Percentiles rank a stretch among this genome's conserved stretches.
Conservation (phyloP, 257 asterid genomes). For the Fraxinus excelsior region DNA sequence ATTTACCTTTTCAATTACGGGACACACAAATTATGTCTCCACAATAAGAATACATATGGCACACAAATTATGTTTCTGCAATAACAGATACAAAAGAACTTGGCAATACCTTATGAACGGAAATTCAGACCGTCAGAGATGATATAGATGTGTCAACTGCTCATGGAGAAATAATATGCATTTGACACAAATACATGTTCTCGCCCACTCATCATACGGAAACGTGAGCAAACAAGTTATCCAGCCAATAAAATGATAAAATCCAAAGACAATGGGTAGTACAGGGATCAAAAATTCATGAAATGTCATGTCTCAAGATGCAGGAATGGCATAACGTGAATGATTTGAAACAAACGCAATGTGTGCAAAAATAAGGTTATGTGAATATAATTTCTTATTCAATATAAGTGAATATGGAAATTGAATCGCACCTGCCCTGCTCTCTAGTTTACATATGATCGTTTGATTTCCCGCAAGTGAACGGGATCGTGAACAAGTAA, state of each 20-base stretch:
- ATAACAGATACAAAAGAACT: background rate
- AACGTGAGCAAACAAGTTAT: background rate
- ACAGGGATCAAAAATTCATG: background rate
- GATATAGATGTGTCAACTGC: background rate
- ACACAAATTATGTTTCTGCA: background rate
- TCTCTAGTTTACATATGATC: too few relatives aligned
- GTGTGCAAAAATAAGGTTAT: background rate
- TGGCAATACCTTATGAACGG: background rate
- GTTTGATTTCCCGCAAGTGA: too few relatives aligned
- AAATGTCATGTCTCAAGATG: background rate
- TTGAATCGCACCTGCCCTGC: too few relatives aligned
- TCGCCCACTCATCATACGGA: background rate
- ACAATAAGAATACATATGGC: too few relatives aligned
- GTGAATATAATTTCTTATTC: background rate
- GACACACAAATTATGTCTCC: background rate
- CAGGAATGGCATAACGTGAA: background rate
- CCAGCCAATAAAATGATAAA: background rate
- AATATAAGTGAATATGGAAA: background rate
- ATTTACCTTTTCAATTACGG: background rate
- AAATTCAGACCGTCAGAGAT: background rate
- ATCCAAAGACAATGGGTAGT: background rate
- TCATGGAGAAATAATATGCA: background rate
- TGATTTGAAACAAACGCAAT: background rate
- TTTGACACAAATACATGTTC: background rate
- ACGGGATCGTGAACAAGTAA: too few relatives aligned